A percentile compares a stretch with the other conserved stretches of the same genome.
phyloP scores from a whole-genome alignment of 169 alveolate genomes.

The Sarcocystis neurona region DNA sequence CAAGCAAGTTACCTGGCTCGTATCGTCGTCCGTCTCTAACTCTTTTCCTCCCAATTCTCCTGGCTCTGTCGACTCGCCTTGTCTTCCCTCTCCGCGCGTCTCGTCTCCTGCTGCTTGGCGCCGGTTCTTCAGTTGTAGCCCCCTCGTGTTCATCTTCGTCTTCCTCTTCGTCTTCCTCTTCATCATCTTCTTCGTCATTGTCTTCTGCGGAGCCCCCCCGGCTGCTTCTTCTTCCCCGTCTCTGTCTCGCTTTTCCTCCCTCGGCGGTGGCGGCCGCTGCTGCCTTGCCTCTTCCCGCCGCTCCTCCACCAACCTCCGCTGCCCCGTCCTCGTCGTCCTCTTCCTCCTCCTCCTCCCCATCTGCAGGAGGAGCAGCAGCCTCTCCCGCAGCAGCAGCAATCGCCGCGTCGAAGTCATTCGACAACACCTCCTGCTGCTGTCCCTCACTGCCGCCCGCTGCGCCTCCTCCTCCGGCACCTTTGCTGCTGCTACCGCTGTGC shows the following conservation, averaged over 20 bases:
- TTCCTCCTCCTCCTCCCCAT: too few species aligned
- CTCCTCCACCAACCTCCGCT: too few species aligned
- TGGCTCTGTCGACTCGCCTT: background rate
- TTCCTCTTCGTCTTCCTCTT: too few species aligned
- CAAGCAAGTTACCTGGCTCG: too few species aligned
- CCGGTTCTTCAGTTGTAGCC: background rate
- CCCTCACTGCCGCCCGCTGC: background rate
- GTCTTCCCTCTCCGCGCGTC: background rate
- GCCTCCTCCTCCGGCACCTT: background rate
- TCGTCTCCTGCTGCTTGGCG: background rate
- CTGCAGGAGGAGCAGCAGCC: background rate
- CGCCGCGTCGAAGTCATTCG: conserved; percentile 13
- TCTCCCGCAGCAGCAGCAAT: background rate
- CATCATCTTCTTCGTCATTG: too few species aligned
- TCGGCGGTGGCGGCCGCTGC: background rate
- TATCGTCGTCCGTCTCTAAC: too few species aligned
- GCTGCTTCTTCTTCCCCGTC: background rate
- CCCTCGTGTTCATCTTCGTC: too few species aligned
- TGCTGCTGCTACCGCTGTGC: background rate
- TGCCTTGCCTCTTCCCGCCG: too few species aligned
- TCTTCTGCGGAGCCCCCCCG: background rate
- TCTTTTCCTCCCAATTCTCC: too few species aligned
- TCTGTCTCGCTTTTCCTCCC: background rate
- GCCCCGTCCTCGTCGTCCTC: too few species aligned
- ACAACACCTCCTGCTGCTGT: conserved; percentile 10